Evolutionary conservation across 106 monocot species (phyloP), one percentile per base, ranked within the genome.

Genomic region (Apostasia ramifera): DNA sequence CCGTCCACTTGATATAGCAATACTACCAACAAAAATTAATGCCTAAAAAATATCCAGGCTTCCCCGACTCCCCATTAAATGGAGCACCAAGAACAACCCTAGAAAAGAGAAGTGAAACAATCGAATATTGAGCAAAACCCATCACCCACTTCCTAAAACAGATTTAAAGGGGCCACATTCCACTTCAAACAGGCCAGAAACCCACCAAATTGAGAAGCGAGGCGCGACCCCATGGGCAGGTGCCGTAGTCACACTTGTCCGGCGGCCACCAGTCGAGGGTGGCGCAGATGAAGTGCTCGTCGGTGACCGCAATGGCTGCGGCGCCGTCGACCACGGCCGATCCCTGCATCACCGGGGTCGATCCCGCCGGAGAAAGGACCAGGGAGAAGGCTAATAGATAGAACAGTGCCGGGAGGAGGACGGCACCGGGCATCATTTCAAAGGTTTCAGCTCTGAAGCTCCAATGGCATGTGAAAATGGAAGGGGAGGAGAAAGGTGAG

Each of bases 181-280:
- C 62, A 5, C 62, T 44, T 4, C 9, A 49, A 46, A 2, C 45
- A 59, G 44, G 2, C 4, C 38, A 58, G 48, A 41, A 3, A 63
- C 71, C 49, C 4, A 97, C 97, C 84, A 97, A 73, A 72, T 92
- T 97, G 69, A 97, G 92, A 64, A 97, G 10, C 43, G 89, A 89
- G 59, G 97, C 84, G 5, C 77, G 78, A 14, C 89, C 92, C 97
- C 97, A 97, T 68, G 82, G 79, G 66, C 97, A 97, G 38, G 92
- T 87, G 14, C 97, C 97, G 62, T 97, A 92, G 70, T 97, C 97
- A 57, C 97, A 97, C 66, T 92, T 97, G 55, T 89, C 92, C 47
- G 97, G 97, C 41, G 97, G 92, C 97, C 97, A 97, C 97, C 97
- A 97, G 55, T 97, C 97, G 68, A 97, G 56, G 4, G 97, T 97